Evolutionary conservation across 352 stramenopile species (phyloP).

Genomic region (Aphanomyces invadans): DNA sequence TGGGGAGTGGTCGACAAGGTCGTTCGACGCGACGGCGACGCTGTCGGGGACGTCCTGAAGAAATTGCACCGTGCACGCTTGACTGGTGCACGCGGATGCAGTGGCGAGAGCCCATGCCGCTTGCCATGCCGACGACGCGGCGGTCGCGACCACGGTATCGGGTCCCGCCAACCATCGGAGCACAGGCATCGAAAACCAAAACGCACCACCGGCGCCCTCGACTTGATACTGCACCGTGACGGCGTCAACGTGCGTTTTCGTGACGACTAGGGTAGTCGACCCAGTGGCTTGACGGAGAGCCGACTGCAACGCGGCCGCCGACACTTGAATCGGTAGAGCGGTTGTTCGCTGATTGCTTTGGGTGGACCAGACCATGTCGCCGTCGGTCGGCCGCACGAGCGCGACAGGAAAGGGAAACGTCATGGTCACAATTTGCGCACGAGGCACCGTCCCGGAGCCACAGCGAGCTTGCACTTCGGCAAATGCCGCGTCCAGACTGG

Average conservation of each 20-base stretch:
- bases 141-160: neutral
- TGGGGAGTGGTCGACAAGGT: neutral
- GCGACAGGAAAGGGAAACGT: neutral
- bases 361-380: neutral
- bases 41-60: neutral
- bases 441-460: neutral
- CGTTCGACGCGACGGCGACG: neutral
- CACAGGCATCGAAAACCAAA: neutral
- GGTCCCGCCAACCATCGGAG: neutral
- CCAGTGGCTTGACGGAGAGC: neutral
- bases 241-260: neutral
- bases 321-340: neutral
- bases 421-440: neutral
- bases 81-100: neutral
- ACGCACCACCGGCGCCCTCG: neutral
- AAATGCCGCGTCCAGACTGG: neutral
- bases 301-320: neutral
- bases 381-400: neutral
- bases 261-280: neutral
- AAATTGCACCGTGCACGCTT: conserved; percentile 10
- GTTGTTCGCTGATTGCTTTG: neutral
- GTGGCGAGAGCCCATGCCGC: neutral
- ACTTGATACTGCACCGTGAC: conserved; percentile 9
- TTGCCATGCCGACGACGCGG: neutral
- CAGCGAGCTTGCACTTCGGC: neutral